A percentile compares a stretch with the other conserved stretches of the same genome.
Conservation (phyloP, 441 rosid species). For the Arabidopsis lyrata region DNA sequence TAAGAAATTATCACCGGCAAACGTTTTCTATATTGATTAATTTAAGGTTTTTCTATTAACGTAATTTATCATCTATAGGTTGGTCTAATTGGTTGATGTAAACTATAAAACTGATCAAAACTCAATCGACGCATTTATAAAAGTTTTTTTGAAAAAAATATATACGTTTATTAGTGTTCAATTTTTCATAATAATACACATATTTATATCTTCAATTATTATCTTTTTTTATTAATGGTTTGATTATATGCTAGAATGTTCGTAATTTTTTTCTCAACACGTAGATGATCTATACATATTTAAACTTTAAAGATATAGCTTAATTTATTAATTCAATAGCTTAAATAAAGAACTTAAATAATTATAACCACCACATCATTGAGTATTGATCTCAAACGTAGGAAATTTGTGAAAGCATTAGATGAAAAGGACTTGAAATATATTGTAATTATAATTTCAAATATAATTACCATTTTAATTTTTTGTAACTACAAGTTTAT, state of each 20-base stretch:
- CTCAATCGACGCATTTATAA: not conserved
- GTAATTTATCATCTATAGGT: slow-evolving; percentile 23
- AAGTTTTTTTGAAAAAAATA: not conserved
- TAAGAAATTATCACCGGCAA: slow-evolving; percentile 25
- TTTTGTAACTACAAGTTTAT: not conserved
- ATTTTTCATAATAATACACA: not conserved
- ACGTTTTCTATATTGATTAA: slow-evolving; percentile 15
- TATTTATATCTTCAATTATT: not conserved
- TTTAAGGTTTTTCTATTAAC: slow-evolving; percentile 12
- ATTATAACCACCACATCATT: not conserved
- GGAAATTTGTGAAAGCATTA: not conserved
- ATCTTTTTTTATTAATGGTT: not conserved
- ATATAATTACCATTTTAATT: too few relatives aligned
- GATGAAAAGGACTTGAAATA: slow-evolving; percentile 21
- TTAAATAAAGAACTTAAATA: not conserved
- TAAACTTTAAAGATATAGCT: too few relatives aligned
- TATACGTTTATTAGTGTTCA: not conserved
- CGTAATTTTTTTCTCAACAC: not conserved
- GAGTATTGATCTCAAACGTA: not conserved
- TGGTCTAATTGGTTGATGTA: slow-evolving; percentile 27
- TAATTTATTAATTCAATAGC: not conserved
- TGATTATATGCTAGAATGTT: not conserved
- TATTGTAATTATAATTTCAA: not conserved
- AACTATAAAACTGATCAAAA: slow-evolving; percentile 6
- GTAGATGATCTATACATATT: too few relatives aligned